Evolutionary conservation across 2,329 filamentous ascomycete species (phyloP).

Genomic region (Penicillium griseofulvum): DNA sequence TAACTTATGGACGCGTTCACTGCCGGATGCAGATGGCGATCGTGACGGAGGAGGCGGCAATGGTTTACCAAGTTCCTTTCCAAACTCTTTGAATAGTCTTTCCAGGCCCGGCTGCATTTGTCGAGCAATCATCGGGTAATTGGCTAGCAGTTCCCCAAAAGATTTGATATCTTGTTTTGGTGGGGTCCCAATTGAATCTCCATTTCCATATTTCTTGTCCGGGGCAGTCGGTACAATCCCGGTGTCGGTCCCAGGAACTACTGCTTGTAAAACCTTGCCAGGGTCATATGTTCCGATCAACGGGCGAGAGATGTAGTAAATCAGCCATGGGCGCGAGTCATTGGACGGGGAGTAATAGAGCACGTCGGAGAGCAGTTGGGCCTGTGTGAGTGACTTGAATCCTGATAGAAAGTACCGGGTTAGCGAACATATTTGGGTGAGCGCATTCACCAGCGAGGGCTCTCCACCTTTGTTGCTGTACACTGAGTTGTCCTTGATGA

Average conservation of each 20-base stretch:
- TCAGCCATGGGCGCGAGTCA: slow-evolving; percentile 88
- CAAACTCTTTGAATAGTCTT: slow-evolving; percentile 85
- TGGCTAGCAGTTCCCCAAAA: slow-evolving; percentile 83
- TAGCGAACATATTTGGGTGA: slow-evolving; percentile 12
- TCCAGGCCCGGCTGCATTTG: slow-evolving; percentile 95
- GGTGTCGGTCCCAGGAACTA: slow-evolving; percentile 47
- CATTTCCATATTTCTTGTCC: slow-evolving; percentile 22
- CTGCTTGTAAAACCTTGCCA: slow-evolving; percentile 66
- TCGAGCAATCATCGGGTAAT: slow-evolving; percentile 91
- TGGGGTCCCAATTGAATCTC: slow-evolving; percentile 38
- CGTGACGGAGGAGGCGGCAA: slow-evolving; percentile 67
- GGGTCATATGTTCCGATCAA: slow-evolving; percentile 81
- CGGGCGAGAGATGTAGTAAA: slow-evolving; percentile 93
- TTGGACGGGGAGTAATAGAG: slow-evolving; percentile 88
- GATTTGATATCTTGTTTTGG: slow-evolving; percentile 85
- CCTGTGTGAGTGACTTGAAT: slow-evolving; percentile 88
- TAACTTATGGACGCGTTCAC: slow-evolving; percentile 27
- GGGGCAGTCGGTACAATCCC: slow-evolving; percentile 21
- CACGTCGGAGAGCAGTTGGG: slow-evolving; percentile 77
- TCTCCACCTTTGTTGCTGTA: slow-evolving; percentile 90
- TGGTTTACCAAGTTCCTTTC: slow-evolving; percentile 77
- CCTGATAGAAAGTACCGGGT: slow-evolving; percentile 50
- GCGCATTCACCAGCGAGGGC: neutral
- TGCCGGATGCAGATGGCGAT: slow-evolving; percentile 55
- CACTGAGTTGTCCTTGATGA: slow-evolving; percentile 87